Base-by-base conservation (phyloP, 495 filamentous ascomycete genomes). In the Penicillium atrosanguineum region DNA sequence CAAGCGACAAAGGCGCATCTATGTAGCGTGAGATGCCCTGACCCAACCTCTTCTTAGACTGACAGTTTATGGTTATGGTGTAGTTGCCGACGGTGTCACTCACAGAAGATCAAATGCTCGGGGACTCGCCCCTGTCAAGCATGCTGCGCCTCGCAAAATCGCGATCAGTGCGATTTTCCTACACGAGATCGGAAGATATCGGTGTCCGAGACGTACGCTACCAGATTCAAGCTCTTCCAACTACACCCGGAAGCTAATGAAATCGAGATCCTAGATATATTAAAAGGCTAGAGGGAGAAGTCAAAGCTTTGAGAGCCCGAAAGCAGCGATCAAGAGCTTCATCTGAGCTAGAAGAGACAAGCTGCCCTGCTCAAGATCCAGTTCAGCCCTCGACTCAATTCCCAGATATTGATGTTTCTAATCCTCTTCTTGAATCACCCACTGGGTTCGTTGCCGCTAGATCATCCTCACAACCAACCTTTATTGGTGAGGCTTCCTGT, bases 101-200 rank as follows among this genome's bases (percentile, higher is more conserved):
- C 46, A 36, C 50, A 59, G 14, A 64, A 61, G 46, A 58, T 53
- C 48, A 64, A 58, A 41, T 64, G 61, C 37, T 61, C 61, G 15
- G 57, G 57, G 6, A 36, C 45, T 21, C 40, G 15, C 12, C 61
- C 61, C 4, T 64, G 61, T 37, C 43, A 50, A 47, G 16, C 26
- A 20, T 64, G 61, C 39, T 19, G 36, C 19, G 11, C 41, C 12
- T 55, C 51, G 7, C 38, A 50, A 2, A 34, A 50, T 19, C 47
- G 14, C 11, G 57, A 58, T 36, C 43, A 45, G 23, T 64, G 61
- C 41, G 19, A 47, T 23, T 64, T 55, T 25, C 61, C 61, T 26
- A 31, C 34, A 23, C 52, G 59, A 23, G 61, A 61, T 44, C 57
- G 61, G 25, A 50, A 58, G 28, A 26, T 61, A 46, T 45, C 26